These are phyloP conservation scores for Nannizzia gypsea DNA, from an alignment of 2,329 filamentous ascomycete species.

Conservation along the genomic window DNA sequence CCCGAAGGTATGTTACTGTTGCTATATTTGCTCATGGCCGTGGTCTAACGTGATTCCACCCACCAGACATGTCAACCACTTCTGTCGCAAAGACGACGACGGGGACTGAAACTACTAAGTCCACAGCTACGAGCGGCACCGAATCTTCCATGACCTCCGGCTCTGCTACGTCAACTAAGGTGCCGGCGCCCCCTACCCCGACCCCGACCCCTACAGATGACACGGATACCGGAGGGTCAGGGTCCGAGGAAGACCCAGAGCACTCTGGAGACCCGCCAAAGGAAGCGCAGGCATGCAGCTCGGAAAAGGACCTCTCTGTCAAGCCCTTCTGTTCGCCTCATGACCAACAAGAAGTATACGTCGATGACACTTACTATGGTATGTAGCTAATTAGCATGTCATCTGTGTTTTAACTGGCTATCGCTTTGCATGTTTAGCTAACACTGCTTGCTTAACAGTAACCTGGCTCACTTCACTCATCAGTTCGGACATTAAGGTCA, in stretches of 20 bases:
- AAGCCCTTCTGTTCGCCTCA: slow-evolving; percentile 14
- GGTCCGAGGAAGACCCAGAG: neutral
- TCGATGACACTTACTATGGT: slow-evolving; percentile 13
- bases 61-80: neutral
- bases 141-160: neutral
- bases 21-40: neutral
- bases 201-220: neutral
- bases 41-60: neutral
- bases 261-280: neutral
- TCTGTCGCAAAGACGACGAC: neutral
- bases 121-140: neutral
- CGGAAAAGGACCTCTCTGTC: slow-evolving; percentile 5
- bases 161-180: neutral
- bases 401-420: neutral
- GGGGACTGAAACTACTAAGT: neutral
- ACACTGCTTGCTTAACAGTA: slow-evolving; percentile 13
- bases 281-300: slow-evolving; percentile 11
- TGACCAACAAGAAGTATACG: slow-evolving; percentile 11
- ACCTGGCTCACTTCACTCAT: slow-evolving; percentile 29
- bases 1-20: neutral
- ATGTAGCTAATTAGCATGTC: neutral
- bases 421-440: slow-evolving; percentile 5
- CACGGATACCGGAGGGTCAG: neutral
- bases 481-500: slow-evolving; percentile 22
- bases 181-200: neutral